phyloP scores from a whole-genome alignment of 1,284 basidiomycete genomes.

The Neotropicomus parvogracilis region DNA sequence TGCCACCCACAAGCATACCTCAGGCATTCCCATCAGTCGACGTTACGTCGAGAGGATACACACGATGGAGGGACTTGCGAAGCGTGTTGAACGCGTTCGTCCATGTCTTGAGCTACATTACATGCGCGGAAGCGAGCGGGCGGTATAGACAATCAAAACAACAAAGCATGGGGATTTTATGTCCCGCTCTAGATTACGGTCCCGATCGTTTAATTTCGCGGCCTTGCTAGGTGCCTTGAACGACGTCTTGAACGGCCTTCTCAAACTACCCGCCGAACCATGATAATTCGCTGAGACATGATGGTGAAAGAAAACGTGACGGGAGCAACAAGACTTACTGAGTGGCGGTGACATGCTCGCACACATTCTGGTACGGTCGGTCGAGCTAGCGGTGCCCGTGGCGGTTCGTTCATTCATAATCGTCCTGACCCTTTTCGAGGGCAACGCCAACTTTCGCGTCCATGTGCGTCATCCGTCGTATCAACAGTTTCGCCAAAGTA shows the following conservation, averaged over 20 bases:
- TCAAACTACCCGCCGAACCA: slow-evolving; percentile 38
- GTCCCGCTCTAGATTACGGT: too few species aligned
- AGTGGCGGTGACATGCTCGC: slow-evolving; percentile 32
- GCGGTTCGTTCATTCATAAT: not conserved
- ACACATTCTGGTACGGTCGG: not conserved
- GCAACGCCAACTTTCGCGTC: slow-evolving; percentile 9
- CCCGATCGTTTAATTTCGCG: too few species aligned
- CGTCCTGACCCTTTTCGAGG: slow-evolving; percentile 41
- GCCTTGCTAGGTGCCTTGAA: slow-evolving; percentile 27
- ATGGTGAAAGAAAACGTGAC: not conserved
- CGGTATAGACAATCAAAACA: too few species aligned
- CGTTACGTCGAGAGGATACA: too few species aligned
- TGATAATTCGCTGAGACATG: slow-evolving; percentile 15
- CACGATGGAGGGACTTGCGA: too few species aligned
- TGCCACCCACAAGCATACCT: too few species aligned
- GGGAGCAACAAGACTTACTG: slow-evolving; percentile 27
- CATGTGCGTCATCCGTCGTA: slow-evolving; percentile 39
- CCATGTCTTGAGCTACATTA: too few species aligned
- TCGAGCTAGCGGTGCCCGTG: not conserved
- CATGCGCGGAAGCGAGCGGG: too few species aligned
- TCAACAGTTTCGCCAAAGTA: slow-evolving; percentile 81
- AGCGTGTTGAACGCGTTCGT: too few species aligned
- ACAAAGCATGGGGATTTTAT: too few species aligned
- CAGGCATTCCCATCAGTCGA: too few species aligned
- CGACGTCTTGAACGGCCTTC: slow-evolving; percentile 47